Conservation (phyloP, 2,329 filamentous ascomycete genomes). For the Xylaria sp. region DNA sequence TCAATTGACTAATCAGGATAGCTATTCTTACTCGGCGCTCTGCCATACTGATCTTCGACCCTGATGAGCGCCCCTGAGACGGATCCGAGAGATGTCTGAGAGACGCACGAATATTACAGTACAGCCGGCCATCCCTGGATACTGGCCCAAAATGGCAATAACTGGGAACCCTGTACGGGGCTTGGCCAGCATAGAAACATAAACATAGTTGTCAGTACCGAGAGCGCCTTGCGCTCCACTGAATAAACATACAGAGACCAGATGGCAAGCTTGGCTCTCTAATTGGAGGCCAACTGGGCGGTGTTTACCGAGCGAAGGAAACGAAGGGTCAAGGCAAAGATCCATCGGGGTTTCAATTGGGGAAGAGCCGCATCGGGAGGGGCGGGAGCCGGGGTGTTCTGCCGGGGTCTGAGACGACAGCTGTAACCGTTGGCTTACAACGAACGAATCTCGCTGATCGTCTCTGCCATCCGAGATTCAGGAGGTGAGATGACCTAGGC, state of each 20-base stretch:
- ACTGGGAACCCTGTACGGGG: constrained; percentile 13
- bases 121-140: neutral
- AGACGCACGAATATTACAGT: constrained; percentile 3
- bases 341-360: constrained; percentile 28
- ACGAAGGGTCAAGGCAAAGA: constrained; percentile 28
- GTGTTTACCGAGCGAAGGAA: constrained; percentile 26
- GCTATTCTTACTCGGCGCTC: constrained; percentile 9
- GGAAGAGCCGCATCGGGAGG: constrained; percentile 23
- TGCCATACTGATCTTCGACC: constrained; percentile 34
- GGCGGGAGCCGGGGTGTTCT: constrained; percentile 23
- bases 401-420: constrained; percentile 39
- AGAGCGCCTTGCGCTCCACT: constrained; percentile 15
- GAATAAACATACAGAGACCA: constrained; percentile 7
- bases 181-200: no score
- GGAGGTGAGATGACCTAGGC: neutral
- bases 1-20: constrained; percentile 21
- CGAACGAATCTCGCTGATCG: constrained; percentile 6
- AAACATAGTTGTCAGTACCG: constrained; percentile 14
- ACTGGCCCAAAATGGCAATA: constrained; percentile 5
- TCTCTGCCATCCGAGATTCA: neutral
- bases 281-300: constrained; percentile 11
- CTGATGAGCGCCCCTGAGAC: constrained; percentile 37
- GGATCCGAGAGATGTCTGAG: constrained; percentile 17
- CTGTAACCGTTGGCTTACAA: constrained; percentile 33
- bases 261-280: neutral